Evolutionary conservation across 1,284 basidiomycete genomes (phyloP), one percentile per base, ranked within the genome.

Genomic region (Heterobasidion parviporum): DNA sequence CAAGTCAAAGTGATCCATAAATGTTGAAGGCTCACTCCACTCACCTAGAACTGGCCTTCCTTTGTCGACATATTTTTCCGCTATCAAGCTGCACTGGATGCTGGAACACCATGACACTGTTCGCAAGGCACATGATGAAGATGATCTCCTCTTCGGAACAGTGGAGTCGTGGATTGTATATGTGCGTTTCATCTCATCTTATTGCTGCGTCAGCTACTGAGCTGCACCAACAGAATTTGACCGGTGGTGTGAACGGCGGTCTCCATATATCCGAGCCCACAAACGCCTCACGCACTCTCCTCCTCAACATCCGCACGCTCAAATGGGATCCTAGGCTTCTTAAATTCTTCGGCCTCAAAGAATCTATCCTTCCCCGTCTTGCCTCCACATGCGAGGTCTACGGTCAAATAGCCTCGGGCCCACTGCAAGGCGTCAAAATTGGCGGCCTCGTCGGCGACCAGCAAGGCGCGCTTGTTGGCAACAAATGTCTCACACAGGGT

Each of bases 21-120:
- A 45, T 57, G 52, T 50, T 57, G 16, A 6, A 18, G 3, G 32
- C 58, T 60, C 36, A 61, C 26, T 35, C 34, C 45, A 35, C 33
- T n/a, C 3, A 41, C 47, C 52, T 56, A 94, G 89, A 55, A 97
- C 93, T 49, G 94, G 94, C 41, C 79, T 97, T 45, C 90, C 90
- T n/a, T 75, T 98, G 18, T 96, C 93, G 18, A 98, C 95, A 0
- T 98, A 98, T 73, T 98, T 98, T 72, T 95, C 94, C 8, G 94
- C 90, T 3, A 88, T 96, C 72, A 99, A 98, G 75, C 78, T 98
- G 57, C 83, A 90, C 50, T 99, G 96, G 96, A 94, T 99, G 89
- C 82, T 97, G 59, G 90, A 96, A 69, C 86, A 98, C 69, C 72
- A 90, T 62, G 78, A 81, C n/a, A 82, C 84, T 41, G 94, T 98